These are phyloP conservation scores for Cladobotryum mycophilum DNA, from an alignment of 2,329 filamentous ascomycete species.

Conservation along the genomic window DNA sequence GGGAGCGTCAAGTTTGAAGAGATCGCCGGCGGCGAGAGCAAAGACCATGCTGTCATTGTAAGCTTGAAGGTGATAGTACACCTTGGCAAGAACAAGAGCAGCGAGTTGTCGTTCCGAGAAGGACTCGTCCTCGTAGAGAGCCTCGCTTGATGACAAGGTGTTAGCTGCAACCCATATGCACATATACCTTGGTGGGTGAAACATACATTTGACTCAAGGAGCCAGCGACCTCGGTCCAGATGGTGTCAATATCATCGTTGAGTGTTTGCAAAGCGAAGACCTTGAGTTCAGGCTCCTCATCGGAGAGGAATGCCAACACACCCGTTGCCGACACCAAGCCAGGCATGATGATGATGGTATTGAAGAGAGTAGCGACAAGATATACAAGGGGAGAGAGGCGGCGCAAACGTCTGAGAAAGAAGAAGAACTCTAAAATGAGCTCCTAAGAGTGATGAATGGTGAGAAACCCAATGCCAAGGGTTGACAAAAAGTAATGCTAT, in stretches of 20 bases:
- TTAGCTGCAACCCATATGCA: neutral
- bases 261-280: conserved; percentile 91
- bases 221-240: conserved; percentile 95
- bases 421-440: neutral
- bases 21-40: conserved; percentile 85
- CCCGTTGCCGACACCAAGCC: conserved; percentile 90
- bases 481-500: conserved; percentile 13
- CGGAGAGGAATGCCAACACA: conserved; percentile 88
- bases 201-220: conserved; percentile 85
- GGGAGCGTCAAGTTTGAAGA: conserved; percentile 85
- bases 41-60: conserved; percentile 99
- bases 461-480: neutral
- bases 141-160: conserved; percentile 63
- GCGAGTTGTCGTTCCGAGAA: conserved; percentile 93
- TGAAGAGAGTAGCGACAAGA: conserved; percentile 9
- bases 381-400: conserved; percentile 2
- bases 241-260: conserved; percentile 91
- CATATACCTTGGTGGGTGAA: conserved; percentile 3
- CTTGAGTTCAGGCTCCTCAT: conserved; percentile 90
- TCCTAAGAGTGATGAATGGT: conserved; percentile 1
- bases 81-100: conserved; percentile 90
- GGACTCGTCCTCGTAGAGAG: conserved; percentile 90
- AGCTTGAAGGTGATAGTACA: conserved; percentile 97
- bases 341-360: conserved; percentile 62
- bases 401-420: neutral